Evolutionary conservation across 768 basidiomycete genomes (phyloP).

Genomic region (Cystofilobasidium ferigula): DNA sequence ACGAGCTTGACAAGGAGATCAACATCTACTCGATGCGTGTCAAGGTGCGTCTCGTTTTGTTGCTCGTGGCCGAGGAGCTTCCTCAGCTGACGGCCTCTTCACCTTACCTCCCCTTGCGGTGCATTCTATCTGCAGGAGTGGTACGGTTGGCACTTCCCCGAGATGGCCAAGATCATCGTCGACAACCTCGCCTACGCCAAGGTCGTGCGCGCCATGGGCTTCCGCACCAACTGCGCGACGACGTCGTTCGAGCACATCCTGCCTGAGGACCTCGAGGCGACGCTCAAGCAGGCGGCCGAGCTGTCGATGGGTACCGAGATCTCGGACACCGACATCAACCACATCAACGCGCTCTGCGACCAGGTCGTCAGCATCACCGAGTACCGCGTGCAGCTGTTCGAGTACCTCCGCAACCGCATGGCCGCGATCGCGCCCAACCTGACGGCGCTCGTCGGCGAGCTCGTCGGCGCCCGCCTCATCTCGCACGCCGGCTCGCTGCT

Average conservation of each 20-base stretch:
- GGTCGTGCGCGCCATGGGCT: constrained; percentile 84
- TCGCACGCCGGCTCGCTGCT: constrained; percentile 45
- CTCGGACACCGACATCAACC: constrained; percentile 87
- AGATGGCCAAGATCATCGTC: constrained; percentile 94
- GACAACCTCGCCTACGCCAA: constrained; percentile 97
- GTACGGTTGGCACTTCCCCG: constrained; percentile 99
- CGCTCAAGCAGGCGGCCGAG: constrained; percentile 88
- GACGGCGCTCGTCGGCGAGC: constrained; percentile 68
- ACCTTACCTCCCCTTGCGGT: background rate
- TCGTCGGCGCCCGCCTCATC: constrained; percentile 64
- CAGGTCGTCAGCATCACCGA: constrained; percentile 94
- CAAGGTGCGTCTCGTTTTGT: constrained; percentile 61
- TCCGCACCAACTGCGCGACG: constrained; percentile 81
- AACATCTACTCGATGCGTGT: constrained; percentile 99
- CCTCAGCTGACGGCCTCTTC: constrained; percentile 2
- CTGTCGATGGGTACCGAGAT: constrained; percentile 99
- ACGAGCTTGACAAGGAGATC: constrained; percentile 98
- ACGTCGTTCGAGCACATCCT: constrained; percentile 82
- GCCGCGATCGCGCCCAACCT: constrained; percentile 94
- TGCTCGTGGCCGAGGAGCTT: background rate
- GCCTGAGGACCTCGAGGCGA: constrained; percentile 91
- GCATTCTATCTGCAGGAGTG: constrained; percentile 61
- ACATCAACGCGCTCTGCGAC: constrained; percentile 93
- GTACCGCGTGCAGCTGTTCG: constrained; percentile 87
- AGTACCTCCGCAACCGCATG: constrained; percentile 97